phyloP scores from a whole-genome alignment of 2,329 filamentous ascomycete genomes.

The Plectosphaerella sp. region DNA sequence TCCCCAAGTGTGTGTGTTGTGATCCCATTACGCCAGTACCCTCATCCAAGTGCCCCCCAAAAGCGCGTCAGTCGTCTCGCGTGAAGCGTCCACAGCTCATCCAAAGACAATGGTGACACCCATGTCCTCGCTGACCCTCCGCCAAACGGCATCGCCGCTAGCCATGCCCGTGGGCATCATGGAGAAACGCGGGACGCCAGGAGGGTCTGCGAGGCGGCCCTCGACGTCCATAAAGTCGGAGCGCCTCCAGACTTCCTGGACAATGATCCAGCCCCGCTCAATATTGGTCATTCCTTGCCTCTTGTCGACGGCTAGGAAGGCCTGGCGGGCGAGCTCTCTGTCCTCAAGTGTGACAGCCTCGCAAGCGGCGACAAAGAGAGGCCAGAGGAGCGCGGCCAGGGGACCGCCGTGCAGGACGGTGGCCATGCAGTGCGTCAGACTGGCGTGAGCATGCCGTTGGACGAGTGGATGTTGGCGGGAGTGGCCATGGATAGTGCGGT shows the following conservation, averaged over 20 bases:
- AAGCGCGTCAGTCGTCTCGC: no score
- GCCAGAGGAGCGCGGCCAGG: constrained; percentile 61
- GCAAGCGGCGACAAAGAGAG: constrained; percentile 58
- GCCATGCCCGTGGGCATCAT: constrained; percentile 8
- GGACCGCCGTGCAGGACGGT: constrained; percentile 53
- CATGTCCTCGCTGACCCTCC: constrained; percentile 52
- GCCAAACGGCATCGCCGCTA: constrained; percentile 43
- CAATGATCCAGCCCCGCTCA: constrained; percentile 54
- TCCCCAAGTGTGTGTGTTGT: neutral
- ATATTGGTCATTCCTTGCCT: constrained; percentile 65
- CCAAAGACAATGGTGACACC: constrained; percentile 58
- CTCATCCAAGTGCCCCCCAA: neutral
- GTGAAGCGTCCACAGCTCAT: constrained; percentile 21
- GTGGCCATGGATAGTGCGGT: constrained; percentile 48
- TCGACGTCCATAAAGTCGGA: constrained; percentile 31
- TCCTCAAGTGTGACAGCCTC: constrained; percentile 49
- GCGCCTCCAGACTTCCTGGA: constrained; percentile 57
- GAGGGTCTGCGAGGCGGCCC: neutral
- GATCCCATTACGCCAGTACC: neutral
- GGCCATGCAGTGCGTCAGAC: constrained; percentile 48
- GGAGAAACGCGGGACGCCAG: neutral
- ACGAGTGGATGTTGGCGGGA: constrained; percentile 43
- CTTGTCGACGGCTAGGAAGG: constrained; percentile 49
- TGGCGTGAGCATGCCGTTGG: constrained; percentile 46
- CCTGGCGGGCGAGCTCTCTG: constrained; percentile 42